phyloP scores from a whole-genome alignment of 1,139 yeast genomes.

The Diutina catenulata region DNA sequence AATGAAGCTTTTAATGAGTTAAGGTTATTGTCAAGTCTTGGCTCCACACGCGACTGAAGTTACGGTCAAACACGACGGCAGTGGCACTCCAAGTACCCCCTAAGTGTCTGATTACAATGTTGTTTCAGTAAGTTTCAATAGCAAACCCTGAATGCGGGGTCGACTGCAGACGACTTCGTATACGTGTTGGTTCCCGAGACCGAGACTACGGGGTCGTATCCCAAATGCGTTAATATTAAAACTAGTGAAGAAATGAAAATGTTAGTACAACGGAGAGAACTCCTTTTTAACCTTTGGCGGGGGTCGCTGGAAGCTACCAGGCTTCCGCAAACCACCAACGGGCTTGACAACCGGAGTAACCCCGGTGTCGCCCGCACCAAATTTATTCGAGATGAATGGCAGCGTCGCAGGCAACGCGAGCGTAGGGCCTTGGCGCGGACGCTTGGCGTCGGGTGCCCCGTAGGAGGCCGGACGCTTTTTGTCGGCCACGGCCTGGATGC shows the following conservation, averaged over 20 bases:
- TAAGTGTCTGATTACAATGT: too few species aligned
- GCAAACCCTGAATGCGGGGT: too few species aligned
- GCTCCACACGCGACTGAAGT: too few species aligned
- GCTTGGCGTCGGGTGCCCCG: not conserved
- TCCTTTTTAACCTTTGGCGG: conserved; percentile 1
- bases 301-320: conserved; percentile 4
- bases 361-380: too few species aligned
- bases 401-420: conserved; percentile 1
- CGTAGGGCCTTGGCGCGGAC: not conserved
- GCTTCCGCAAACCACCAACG: conserved; percentile 1
- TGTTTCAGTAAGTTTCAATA: too few species aligned
- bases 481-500: conserved; percentile 2
- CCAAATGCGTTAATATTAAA: not conserved
- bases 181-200: too few species aligned
- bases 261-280: not conserved
- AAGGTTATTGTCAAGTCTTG: too few species aligned
- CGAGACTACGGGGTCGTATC: too few species aligned
- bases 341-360: conserved; percentile 3
- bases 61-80: too few species aligned
- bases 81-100: too few species aligned
- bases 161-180: too few species aligned
- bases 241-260: conserved; percentile 3
- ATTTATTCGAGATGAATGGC: conserved; percentile 4
- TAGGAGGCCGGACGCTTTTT: not conserved
- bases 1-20: too few species aligned